These are phyloP conservation scores for Dryas integrifolia DNA, from an alignment of 331 rosid species.

Conservation along the genomic window DNA sequence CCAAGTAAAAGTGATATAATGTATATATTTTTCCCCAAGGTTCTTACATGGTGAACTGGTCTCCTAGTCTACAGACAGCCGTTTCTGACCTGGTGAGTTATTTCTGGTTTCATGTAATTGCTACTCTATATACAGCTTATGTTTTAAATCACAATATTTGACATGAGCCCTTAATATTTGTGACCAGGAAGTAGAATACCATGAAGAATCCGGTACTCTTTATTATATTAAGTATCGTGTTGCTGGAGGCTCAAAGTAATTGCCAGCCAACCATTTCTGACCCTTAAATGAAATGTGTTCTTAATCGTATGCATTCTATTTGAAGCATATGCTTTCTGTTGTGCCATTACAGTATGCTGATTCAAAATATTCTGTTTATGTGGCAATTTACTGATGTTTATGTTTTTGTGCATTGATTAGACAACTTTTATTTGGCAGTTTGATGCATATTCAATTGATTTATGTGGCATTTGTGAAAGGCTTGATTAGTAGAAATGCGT, in stretches of 20 bases:
- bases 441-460: constrained; percentile 2
- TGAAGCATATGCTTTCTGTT: constrained; percentile 7
- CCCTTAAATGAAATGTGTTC: neutral
- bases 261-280: neutral
- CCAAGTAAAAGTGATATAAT: neutral
- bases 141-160: constrained; percentile 18
- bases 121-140: constrained; percentile 10
- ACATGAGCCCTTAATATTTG: constrained; percentile 30
- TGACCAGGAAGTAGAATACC: constrained; percentile 89
- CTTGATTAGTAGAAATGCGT: neutral
- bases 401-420: neutral
- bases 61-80: constrained; percentile 92
- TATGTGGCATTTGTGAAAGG: neutral
- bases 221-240: constrained; percentile 87
- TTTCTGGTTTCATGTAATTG: constrained; percentile 11
- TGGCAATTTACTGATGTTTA: neutral
- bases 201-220: constrained; percentile 83
- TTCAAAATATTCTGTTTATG: neutral
- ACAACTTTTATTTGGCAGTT: neutral
- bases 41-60: constrained; percentile 96
- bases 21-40: constrained; percentile 35
- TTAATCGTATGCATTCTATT: constrained; percentile 3
- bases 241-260: constrained; percentile 65
- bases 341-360: neutral
- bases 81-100: constrained; percentile 85